Base-by-base conservation (phyloP, 2,329 filamentous ascomycete species). In the Arthrobotrys sphaeroides region DNA sequence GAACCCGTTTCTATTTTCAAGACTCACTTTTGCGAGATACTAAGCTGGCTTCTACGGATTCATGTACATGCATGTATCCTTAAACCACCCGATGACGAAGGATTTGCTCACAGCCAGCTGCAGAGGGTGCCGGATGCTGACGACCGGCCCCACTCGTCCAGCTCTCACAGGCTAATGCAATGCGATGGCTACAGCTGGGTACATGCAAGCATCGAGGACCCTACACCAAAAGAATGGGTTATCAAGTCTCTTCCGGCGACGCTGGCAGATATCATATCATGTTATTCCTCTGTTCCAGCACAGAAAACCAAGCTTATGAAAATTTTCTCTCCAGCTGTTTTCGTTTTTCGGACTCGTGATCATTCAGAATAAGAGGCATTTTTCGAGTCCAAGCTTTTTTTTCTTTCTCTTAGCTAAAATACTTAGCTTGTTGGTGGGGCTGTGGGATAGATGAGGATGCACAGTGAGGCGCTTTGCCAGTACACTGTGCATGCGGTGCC, bases 381-480 rank as follows among this genome's bases (percentile, higher is more conserved):
- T 33, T 55, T n/a, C n/a, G 31, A 55, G 49, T 49, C 40, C 65
- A 68, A 60, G 65, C 42, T 60, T 51, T 68, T 45, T 45, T 45
- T 43, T n/a, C 40, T 26, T n/a, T 9, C 47, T 38, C 26, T 20
- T 10, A 5, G 16, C 10, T 40, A 13, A 40, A 40, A 3, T 6
- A 3, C 22, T 47, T n/a, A 40, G 22, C 43, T 22, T 43, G 16
- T 28, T 43, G 61, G 62, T 67, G 62, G 62, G 47, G 49, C 47
- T 55, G 61, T 38, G 33, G 45, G 22, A n/a, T n/a, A n/a, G n/a
- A n/a, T n/a, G n/a, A n/a, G n/a, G 31, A 51, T 64, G 45, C 61
- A 49, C 33, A 43, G 66, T 70, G 66, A 62, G 66, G 55, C 66
- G 47, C 55, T 45, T 70, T 55, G 66, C 55, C 55, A 70, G 66